Conservation (phyloP, 1,284 basidiomycete genomes). For the Cutaneotrichosporon dermatis region DNA sequence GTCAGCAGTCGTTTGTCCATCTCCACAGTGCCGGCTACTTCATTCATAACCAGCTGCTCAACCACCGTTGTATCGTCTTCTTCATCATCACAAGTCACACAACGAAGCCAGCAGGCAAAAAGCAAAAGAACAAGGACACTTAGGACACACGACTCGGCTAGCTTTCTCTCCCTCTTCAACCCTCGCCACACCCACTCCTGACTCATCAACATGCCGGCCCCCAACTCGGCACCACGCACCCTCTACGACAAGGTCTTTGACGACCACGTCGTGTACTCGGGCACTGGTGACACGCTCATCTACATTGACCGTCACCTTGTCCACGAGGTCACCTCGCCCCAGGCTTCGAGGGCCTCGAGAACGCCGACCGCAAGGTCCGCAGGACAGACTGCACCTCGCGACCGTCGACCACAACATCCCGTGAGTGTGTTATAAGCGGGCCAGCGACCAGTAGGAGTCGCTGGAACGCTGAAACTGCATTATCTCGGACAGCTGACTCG, state of each 20-base stretch:
- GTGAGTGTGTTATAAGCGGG: conserved; percentile 56
- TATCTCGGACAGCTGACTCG: conserved; percentile 4
- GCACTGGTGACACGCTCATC: conserved; percentile 78
- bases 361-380: conserved; percentile 74
- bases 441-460: not conserved
- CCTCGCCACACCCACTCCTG: not conserved
- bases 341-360: conserved; percentile 94
- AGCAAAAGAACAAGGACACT: not conserved
- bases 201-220: conserved; percentile 7
- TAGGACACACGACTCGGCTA: not conserved
- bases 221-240: conserved; percentile 61
- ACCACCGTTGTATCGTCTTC: not conserved
- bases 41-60: not conserved
- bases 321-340: conserved; percentile 93
- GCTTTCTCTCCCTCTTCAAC: not conserved
- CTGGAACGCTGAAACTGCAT: too few species aligned
- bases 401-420: conserved; percentile 96
- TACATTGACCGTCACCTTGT: conserved; percentile 96
- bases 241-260: conserved; percentile 96
- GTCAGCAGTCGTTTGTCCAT: too few species aligned
- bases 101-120: not conserved
- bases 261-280: conserved; percentile 79
- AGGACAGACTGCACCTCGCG: conserved; percentile 86
- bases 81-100: not conserved
- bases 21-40: not conserved